Base-by-base conservation (phyloP, 441 rosid genomes). In the Pelargonium myrrhifolium region DNA sequence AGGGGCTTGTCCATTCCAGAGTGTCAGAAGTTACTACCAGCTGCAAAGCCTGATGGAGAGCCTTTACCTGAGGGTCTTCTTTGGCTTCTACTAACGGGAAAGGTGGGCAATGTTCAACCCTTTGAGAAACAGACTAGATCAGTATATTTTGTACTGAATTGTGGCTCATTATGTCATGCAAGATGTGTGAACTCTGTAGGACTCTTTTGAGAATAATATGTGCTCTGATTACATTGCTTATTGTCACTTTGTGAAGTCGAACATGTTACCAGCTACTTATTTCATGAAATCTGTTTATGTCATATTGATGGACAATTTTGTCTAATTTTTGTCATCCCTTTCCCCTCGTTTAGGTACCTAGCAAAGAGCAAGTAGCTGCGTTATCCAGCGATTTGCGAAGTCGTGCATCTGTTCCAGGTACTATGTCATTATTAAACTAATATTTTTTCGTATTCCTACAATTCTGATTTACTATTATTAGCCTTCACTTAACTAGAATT, bases 11-110 rank as follows among this genome's bases (percentile, higher is more conserved):
- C 99, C 0, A 94, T 94, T 82, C 99, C 97, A 67, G 96, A 94
- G 77, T 94, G 99, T 83, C 98, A 94, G 68, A 88, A 88, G 81
- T 66, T 94, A 66, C 81, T 92, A 75, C 99, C 99, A 42, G 86
- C 86, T 68, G 97, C 92, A 66, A 83, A 82, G 76, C 84, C 92
- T 74, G 94, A 84, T 43, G 96, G 96, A 62, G 99, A 94, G 78
- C 99, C 99, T 72, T 79, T 89, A 69, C 99, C 96, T 0, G 99
- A 94, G 85, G 98, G 98, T 71, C 89, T 94, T 71, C 80, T 94
- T 12, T 94, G 99, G 99, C 97, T 94, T 76, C 96, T 94, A 76
- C 82, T 94, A 82, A 92, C 99, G 10, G 97, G 97, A 81, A 92
- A 94, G 96, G 99, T 84, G 18, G 4, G 73, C 17, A 26, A 2